Evolutionary conservation across 768 basidiomycete species (phyloP), one percentile per base, ranked within the genome.

Genomic region (Boletus coccyginus): DNA sequence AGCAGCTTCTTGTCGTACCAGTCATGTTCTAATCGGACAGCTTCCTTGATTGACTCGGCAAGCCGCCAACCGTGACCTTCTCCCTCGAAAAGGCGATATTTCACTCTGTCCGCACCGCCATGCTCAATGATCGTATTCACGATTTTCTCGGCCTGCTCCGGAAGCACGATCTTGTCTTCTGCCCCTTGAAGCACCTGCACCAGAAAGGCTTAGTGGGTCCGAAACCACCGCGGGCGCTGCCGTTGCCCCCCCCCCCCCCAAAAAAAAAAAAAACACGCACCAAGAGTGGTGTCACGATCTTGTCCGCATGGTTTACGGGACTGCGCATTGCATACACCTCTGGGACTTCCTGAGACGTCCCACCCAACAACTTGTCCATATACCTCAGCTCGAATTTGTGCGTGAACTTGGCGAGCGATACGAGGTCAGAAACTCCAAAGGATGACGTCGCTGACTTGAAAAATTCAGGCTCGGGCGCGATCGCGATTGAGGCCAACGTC

Each of bases 311-410:
- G 52, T 78, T 73, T 21, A 90, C 67, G 0, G 90, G 87, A 4
- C 86, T 88, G 17, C 88, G 77, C 38, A 79, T 79, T 19, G 73
- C 70, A 64, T 84, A 87, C 24, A 85, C 74, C 31, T 85, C 74
- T 0, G 84, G 83, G n/a, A 83, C 66, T 54, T 84, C 75, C 19
- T 74, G 66, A 2, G 66, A 65, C 1, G 78, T 75, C 3, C 85
- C 86, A 1, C 91, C 88, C n/a, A 90, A 58, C 17, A 92, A 74
- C 63, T 81, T 82, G 55, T 77, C 74, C 62, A 83, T 66, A 65
- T 87, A 87, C 45, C 72, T 71, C 44, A 78, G 77, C 68, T 87
- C 84, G 50, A 87, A 88, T 67, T 88, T 93, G 73, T 92, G 89
- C 7, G 87, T 87, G 56, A 83, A 82, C 42, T 80, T 74, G 4